Evolutionary conservation across 768 basidiomycete species (phyloP).

Genomic region (Mrakia hoshinonis): DNA sequence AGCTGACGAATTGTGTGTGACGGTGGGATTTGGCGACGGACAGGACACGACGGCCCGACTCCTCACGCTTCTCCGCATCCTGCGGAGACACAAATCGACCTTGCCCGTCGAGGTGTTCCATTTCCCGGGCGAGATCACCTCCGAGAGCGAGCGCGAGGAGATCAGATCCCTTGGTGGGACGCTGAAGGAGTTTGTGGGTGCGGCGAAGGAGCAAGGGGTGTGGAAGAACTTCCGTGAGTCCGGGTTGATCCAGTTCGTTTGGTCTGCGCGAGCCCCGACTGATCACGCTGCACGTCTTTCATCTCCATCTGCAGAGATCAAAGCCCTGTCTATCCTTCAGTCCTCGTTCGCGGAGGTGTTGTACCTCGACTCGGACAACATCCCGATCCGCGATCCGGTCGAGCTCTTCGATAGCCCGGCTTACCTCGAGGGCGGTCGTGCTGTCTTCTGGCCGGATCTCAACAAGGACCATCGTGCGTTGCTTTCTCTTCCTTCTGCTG

Average conservation of each 20-base stretch:
- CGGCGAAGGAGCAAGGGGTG: conserved; percentile 5
- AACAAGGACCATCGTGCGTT: conserved; percentile 36
- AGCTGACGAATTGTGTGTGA: not conserved
- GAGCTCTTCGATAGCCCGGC: conserved; percentile 41
- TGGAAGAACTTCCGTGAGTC: conserved; percentile 38
- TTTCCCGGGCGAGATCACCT: conserved; percentile 41
- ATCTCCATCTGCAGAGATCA: conserved; percentile 37
- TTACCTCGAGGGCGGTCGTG: conserved; percentile 37
- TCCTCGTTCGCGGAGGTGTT: conserved; percentile 42
- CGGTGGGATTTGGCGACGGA: not conserved
- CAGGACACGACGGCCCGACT: conserved; percentile 42
- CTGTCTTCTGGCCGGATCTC: conserved; percentile 46
- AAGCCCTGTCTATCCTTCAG: conserved; percentile 40
- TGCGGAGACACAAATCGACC: conserved; percentile 36
- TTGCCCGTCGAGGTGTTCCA: conserved; percentile 45
- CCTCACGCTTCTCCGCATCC: conserved; percentile 39
- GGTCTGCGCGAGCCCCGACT: not conserved
- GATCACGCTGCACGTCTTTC: conserved; percentile 9
- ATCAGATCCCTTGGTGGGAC: conserved; percentile 41
- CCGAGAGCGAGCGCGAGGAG: conserved; percentile 30
- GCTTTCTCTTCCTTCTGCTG: not conserved
- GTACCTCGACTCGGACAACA: conserved; percentile 45
- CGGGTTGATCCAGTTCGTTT: not conserved
- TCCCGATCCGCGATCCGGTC: conserved; percentile 41
- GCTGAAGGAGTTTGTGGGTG: conserved; percentile 31